Conservation (phyloP, 139 green algal species). For the Parachlorella kessleri region DNA sequence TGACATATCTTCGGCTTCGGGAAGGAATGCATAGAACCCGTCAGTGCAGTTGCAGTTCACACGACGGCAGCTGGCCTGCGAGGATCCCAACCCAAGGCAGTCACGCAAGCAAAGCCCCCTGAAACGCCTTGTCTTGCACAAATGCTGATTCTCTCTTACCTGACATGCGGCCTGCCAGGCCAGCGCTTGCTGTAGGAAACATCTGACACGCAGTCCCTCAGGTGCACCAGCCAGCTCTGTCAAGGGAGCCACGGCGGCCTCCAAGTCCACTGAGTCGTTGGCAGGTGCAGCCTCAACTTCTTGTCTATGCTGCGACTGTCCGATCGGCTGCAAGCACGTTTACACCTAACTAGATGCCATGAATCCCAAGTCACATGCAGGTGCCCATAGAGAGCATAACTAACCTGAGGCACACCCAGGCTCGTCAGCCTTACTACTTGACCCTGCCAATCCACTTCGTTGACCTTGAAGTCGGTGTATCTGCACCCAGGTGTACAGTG, state of each 20-base stretch:
- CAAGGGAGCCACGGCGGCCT: neutral
- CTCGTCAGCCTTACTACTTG: slow-evolving; percentile 57
- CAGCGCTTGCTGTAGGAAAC: neutral
- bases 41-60: no score
- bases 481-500: slow-evolving; percentile 43
- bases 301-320: neutral
- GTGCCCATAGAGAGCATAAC: neutral
- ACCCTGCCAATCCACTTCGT: slow-evolving; percentile 69
- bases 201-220: neutral
- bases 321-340: neutral
- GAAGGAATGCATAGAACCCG: no score
- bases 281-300: neutral
- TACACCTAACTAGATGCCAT: neutral
- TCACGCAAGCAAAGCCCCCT: no score
- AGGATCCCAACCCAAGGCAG: no score
- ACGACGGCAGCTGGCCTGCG: no score
- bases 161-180: neutral
- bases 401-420: neutral
- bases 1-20: neutral
- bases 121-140: neutral
- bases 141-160: neutral
- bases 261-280: neutral
- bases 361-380: neutral
- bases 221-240: neutral
- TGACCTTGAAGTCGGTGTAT: slow-evolving; percentile 87